Evolutionary conservation across 805 yeast genomes (phyloP).

Genomic region (Clavispora vitiphila): DNA sequence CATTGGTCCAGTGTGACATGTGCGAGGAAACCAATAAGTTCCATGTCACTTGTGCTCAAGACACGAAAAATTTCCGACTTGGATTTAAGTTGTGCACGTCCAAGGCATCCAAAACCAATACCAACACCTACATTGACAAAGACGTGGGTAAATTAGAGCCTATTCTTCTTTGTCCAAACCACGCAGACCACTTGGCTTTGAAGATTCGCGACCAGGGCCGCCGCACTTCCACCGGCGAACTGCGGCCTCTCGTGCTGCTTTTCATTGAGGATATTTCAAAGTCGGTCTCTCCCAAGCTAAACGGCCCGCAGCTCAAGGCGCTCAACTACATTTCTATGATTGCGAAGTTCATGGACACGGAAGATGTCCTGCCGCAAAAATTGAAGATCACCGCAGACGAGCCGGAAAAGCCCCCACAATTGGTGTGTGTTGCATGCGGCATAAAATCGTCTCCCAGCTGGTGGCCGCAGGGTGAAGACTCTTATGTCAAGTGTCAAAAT

Average conservation of each 20-base stretch:
- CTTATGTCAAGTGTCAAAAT: conserved; percentile 22
- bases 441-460: conserved; percentile 32
- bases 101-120: conserved; percentile 13
- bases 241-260: conserved; percentile 34
- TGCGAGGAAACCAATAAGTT: conserved; percentile 28
- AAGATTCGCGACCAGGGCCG: conserved; percentile 24
- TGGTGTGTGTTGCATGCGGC: conserved; percentile 19
- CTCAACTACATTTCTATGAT: conserved; percentile 23
- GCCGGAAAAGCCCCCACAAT: neutral
- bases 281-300: conserved; percentile 11
- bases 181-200: conserved; percentile 21
- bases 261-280: conserved; percentile 34
- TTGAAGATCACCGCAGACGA: neutral
- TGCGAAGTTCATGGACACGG: conserved; percentile 13
- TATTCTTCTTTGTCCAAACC: conserved; percentile 39
- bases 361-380: neutral
- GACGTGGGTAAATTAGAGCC: conserved; percentile 41
- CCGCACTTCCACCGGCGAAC: conserved; percentile 21
- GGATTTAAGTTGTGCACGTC: conserved; percentile 47
- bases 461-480: conserved; percentile 20
- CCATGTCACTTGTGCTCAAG: conserved; percentile 61
- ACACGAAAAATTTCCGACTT: conserved; percentile 36
- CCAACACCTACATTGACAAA: conserved; percentile 16
- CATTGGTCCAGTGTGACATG: conserved; percentile 41
- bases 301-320: conserved; percentile 32